phyloP scores from a whole-genome alignment of 108 stramenopile genomes.

The Skeletonema costatum region DNA sequence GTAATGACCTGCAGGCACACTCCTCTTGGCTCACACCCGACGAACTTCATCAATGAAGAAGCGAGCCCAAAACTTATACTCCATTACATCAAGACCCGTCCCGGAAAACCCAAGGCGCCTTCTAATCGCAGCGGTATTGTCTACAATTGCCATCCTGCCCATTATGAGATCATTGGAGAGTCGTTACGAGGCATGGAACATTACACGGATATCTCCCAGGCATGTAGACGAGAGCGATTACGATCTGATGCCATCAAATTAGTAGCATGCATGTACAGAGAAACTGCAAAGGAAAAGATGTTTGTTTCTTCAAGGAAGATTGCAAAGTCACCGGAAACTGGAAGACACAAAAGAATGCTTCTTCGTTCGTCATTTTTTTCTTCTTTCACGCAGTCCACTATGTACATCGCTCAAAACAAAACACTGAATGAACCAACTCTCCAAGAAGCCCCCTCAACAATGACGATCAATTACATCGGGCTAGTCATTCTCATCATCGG shows the following conservation, averaged over 20 bases:
- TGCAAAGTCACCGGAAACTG: too few relatives aligned
- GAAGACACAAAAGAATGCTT: too few relatives aligned
- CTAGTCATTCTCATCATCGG: constrained; percentile 16
- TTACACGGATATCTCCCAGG: background rate
- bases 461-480: constrained; percentile 5
- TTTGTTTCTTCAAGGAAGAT: too few relatives aligned
- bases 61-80: background rate
- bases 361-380: too few relatives aligned
- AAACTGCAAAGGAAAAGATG: too few relatives aligned
- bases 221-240: too few relatives aligned
- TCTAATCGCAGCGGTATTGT: background rate
- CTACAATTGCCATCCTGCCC: background rate
- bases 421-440: too few relatives aligned
- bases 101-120: background rate
- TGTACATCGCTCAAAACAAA: too few relatives aligned
- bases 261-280: too few relatives aligned
- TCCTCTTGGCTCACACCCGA: background rate
- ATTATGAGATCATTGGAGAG: background rate
- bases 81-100: background rate
- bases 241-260: background rate
- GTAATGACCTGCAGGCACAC: too few relatives aligned
- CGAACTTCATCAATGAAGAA: background rate
- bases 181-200: background rate
- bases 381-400: too few relatives aligned
- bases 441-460: background rate